These are phyloP conservation scores for Paramecium octaurelia DNA, from an alignment of 73 alveolate species.

Conservation along the genomic window DNA sequence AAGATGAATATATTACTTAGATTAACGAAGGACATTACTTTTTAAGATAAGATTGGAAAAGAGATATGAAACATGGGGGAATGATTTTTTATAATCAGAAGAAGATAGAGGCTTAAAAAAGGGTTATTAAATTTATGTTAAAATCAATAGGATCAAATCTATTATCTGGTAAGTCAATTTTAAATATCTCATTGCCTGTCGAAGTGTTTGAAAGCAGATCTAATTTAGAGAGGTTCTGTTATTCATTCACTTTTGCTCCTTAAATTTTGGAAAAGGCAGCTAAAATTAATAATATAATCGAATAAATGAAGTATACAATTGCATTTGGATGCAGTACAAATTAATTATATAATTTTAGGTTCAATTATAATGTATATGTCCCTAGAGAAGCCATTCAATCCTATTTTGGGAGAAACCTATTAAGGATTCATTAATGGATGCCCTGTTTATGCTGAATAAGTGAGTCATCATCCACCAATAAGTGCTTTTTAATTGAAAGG, in stretches of 20 bases:
- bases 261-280: conserved; percentile 74
- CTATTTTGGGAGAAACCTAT: conserved; percentile 89
- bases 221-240: conserved; percentile 71
- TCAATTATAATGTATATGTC: conserved; percentile 61
- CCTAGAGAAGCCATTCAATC: conserved; percentile 87
- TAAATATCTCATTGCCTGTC: conserved; percentile 78
- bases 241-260: conserved; percentile 69
- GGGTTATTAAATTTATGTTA: conserved; percentile 69
- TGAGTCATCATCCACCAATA: conserved; percentile 71
- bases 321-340: conserved; percentile 64
- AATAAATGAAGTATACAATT: conserved; percentile 71
- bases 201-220: conserved; percentile 76
- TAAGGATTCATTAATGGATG: conserved; percentile 72
- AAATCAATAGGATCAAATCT: conserved; percentile 76
- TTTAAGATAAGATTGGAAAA: conserved; percentile 60
- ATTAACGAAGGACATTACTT: conserved; percentile 52
- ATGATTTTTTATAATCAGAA: conserved; percentile 45
- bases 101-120: conserved; percentile 63
- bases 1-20: not conserved
- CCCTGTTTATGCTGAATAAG: conserved; percentile 63
- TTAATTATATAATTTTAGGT: conserved; percentile 48
- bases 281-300: conserved; percentile 54
- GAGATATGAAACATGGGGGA: conserved; percentile 50
- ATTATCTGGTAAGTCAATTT: conserved; percentile 72
- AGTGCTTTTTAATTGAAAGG: conserved; percentile 55